Base-by-base conservation (phyloP, 176 grass and related monocot genomes). In the Dactylis glomerata region DNA sequence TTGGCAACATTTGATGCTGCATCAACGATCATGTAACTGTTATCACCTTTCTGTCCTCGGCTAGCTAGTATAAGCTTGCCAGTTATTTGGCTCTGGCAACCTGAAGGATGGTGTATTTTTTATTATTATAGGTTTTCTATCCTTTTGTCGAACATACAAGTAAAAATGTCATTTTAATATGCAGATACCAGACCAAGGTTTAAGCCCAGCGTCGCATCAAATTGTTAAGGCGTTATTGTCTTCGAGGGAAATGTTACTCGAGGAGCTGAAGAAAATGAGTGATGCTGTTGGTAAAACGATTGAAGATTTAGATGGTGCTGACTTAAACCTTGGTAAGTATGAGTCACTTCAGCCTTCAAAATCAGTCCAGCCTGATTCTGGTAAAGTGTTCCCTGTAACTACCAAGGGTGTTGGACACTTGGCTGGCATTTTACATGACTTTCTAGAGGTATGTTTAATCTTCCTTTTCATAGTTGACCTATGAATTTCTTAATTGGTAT, bases 381-480 rank as follows among this genome's bases (percentile, higher is more conserved):
- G 36, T 90, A 90, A 87, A 87, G 87, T 87, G 34, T 88, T 83
- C 64, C 89, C 87, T 70, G 78, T 85, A 67, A 88, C 84, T 79
- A 90, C 83, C 26, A 95, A 90, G 83, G 93, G 93, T 85, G 96
- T 94, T 80, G 91, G 96, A 20, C 93, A 94, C 23, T 75, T 94
- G 65, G 89, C 89, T 85, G 91, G 91, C 80, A 99, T 99, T 87
- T 87, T 96, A 58, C 89, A 96, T 70, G 94, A 95, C 33, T 88
- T 91, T 89, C 92, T 99, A 45, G 91, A 99, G 96, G 96, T 96
- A 84, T 50, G n/a, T 51, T 62, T 80, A 67, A 41, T 87, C 57
- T 50, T 51, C 46, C 37, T 78, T 47, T 72, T 68, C 75, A 33
- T 44, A 44, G 31, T 33, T 33, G 47, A 77, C 72, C 68, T 73